A percentile compares a stretch with the other conserved stretches of the same genome.
Evolutionary conservation across 2,329 filamentous ascomycete species (phyloP).

Genomic region (Alternaria viburni): DNA sequence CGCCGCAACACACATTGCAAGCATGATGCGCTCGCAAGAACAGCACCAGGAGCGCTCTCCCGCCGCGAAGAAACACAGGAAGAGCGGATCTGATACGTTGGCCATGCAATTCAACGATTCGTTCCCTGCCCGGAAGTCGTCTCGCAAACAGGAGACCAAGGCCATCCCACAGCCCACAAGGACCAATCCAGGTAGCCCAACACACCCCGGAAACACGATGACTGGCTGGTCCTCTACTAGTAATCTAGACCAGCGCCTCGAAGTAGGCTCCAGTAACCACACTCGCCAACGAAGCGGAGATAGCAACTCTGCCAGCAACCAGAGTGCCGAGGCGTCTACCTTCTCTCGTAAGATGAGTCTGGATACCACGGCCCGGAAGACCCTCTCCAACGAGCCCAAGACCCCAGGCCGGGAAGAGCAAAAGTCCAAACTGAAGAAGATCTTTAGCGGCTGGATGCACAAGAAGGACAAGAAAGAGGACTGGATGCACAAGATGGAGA

Average conservation of each 20-base stretch:
- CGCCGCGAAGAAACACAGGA: constrained; percentile 33
- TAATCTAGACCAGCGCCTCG: constrained; percentile 27
- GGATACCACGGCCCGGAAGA: constrained; percentile 22
- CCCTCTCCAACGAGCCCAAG: constrained; percentile 23
- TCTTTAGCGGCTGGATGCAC: constrained; percentile 44
- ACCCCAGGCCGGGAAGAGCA: constrained; percentile 33
- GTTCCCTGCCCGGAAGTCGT: constrained; percentile 24
- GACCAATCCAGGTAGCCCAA: constrained; percentile 12
- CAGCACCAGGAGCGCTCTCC: constrained; percentile 35
- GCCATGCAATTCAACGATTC: constrained; percentile 30
- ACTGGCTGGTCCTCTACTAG: constrained; percentile 34
- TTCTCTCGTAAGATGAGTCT: constrained; percentile 44
- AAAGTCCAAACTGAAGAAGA: constrained; percentile 43
- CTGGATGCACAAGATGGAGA: constrained; percentile 53
- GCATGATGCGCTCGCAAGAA: constrained; percentile 44
- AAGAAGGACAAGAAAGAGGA: constrained; percentile 48
- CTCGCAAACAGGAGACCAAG: constrained; percentile 18
- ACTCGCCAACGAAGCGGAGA: constrained; percentile 22
- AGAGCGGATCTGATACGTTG: constrained; percentile 39
- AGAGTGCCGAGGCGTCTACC: constrained; percentile 35
- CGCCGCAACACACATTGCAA: constrained; percentile 41
- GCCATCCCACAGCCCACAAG: constrained; percentile 16
- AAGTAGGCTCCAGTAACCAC: constrained; percentile 19
- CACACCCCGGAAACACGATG: constrained; percentile 25
- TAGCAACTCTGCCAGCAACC: constrained; percentile 24